These are phyloP conservation scores for Balamuthia mandrillaris DNA, from an alignment of 208 protist species.

Conservation along the genomic window DNA sequence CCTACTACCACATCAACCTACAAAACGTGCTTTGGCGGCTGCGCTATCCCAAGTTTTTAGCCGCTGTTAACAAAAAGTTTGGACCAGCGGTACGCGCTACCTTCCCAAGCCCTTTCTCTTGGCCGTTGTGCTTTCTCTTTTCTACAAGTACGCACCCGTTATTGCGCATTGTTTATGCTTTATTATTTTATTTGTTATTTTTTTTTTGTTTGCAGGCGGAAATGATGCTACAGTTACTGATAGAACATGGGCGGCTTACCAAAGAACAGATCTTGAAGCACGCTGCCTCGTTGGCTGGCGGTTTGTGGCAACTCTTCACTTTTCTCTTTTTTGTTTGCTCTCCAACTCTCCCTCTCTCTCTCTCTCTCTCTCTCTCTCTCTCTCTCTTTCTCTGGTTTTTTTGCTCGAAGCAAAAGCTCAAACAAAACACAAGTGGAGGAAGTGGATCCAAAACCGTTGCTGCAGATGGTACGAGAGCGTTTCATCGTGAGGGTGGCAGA, in stretches of 20 bases:
- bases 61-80: neutral
- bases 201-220: neutral
- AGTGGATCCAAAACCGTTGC: neutral
- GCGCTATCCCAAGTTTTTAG: neutral
- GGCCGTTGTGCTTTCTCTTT: too few species aligned
- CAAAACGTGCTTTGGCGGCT: neutral
- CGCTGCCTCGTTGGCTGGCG: neutral
- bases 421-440: neutral
- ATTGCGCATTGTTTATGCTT: neutral
- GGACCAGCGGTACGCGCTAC: neutral
- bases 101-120: too few species aligned
- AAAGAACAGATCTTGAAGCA: neutral
- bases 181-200: neutral
- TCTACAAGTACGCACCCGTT: neutral
- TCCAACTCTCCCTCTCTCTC: neutral
- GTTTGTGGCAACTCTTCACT: neutral
- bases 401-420: neutral
- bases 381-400: neutral
- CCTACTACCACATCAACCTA: constrained; percentile 7
- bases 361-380: neutral
- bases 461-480: neutral
- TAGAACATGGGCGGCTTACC: constrained; percentile 17
- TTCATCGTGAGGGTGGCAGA: constrained; percentile 18
- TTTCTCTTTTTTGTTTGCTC: neutral
- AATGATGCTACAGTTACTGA: neutral